Evolutionary conservation across 768 basidiomycete species (phyloP), one percentile per base, ranked within the genome.

Genomic region (Phylloporus arenicola): DNA sequence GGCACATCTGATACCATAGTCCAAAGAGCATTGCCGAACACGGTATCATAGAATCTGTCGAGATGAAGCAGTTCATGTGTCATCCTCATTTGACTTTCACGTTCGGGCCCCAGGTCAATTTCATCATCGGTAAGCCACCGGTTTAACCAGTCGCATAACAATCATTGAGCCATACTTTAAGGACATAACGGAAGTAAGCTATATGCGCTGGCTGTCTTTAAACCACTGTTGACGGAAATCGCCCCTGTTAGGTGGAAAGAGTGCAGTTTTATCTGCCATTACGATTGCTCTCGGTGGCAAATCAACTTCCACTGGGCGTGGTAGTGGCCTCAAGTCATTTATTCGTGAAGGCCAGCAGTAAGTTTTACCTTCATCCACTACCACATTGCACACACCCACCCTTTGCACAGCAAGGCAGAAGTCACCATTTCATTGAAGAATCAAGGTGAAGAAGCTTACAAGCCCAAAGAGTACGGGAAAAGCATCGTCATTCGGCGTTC

Each of bases 1-100:
- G 22, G n/a, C 24, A 20, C 43, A 10, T n/a, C 19, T 51, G 46
- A 24, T 44, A 4, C n/a, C 50, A 0, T 43, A 14, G 41, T 9
- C 24, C 38, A 3, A 56, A 95, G 92, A 79, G 75, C 13, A 75
- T 89, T 41, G 89, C 93, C 6, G 86, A 94, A 45, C 80, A 85
- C 59, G 95, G 94, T 5, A 84, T 97, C 57, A 88, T 97, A 53
- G 86, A 91, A 58, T 75, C 77, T 30, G 79, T 96, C 38, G 86
- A 92, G 62, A 82, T 92, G 80, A 77, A 83, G 61, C 86, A 97
- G 63, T 98, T 98, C 71, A 95, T 98, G 93, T 96, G 93, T 68
- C 94, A 98, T 70, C 78, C 83, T 64, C 84, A 77, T 68, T 75
- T 93, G 40, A 83, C 77, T 1, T 90, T 96, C 68, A 77, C 79